Base-by-base conservation (phyloP, 2,329 filamentous ascomycete species). In the Cercospora sp. region DNA sequence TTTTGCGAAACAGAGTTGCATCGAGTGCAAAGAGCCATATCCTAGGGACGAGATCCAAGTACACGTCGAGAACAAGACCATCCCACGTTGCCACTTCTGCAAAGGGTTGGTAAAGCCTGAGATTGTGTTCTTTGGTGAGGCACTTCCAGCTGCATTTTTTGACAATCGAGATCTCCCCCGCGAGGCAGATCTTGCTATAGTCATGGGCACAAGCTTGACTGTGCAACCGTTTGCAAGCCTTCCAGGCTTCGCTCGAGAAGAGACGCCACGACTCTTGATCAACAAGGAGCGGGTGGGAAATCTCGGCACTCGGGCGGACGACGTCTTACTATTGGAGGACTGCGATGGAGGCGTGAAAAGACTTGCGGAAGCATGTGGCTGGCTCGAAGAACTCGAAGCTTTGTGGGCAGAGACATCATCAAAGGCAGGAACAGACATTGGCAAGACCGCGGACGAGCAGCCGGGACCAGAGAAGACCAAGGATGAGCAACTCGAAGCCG, bases 121-220 rank as follows among this genome's bases (percentile, higher is more conserved):
- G 75, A 97, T 97, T 76, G 93, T 97, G 36, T 97, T 97, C 81
- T 97, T 97, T 74, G 93, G 93, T 61, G 93, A 96, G 77, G 79
- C 86, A 1, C 80, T 94, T 2, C 91, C 91, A 0, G 78, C 81
- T 6, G 80, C 80, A 0, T 96, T 96, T 79, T 89, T 90, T 76
- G 77, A 80, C 6, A 88, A 87, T 67, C 81, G 83, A 30, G 77
- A 82, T 48, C 79, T 90, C 12, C 85, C 88, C 0, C 81, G 80
- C 1, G 80, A 85, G 74, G 91, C 92, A 0, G 93, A 97, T 76
- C 81, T 97, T 2, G 87, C 90, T 51, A 90, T 98, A 63, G 86
- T 97, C 23, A 89, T 97, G 83, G 95, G 95, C 1, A 97, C 94
- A 0, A 97, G 93, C 75, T 81, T 98, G 68, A 88, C 85, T 0